phyloP scores from a whole-genome alignment of 2,329 filamentous ascomycete species.

The Thelonectria discophora region DNA sequence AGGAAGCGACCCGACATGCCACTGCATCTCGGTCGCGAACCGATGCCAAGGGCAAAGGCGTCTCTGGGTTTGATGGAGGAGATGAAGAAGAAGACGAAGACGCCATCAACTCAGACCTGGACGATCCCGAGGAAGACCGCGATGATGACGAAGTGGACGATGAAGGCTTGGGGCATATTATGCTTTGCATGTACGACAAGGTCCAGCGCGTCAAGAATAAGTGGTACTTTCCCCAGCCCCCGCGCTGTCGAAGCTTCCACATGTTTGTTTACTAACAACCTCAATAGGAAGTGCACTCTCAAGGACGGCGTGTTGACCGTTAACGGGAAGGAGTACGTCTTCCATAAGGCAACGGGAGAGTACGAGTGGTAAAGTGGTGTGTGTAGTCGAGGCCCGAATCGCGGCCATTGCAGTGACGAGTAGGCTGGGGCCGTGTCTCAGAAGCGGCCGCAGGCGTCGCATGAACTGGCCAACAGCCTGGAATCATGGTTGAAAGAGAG shows the following conservation, averaged over 20 bases:
- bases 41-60: constrained; percentile 45
- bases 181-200: constrained; percentile 99
- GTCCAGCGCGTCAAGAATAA: constrained; percentile 99
- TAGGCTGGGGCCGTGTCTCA: constrained; percentile 26
- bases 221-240: constrained; percentile 65
- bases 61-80: constrained; percentile 68
- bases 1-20: constrained; percentile 57
- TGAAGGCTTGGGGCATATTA: constrained; percentile 84
- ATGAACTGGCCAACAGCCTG: constrained; percentile 39
- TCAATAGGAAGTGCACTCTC: constrained; percentile 87
- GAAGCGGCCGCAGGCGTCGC: constrained; percentile 26
- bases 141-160: constrained; percentile 89
- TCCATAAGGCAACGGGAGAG: constrained; percentile 96
- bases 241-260: not conserved
- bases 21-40: constrained; percentile 27
- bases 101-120: constrained; percentile 97
- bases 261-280: constrained; percentile 26
- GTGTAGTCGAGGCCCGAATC: constrained; percentile 15
- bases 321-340: constrained; percentile 94
- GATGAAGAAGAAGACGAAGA: constrained; percentile 82
- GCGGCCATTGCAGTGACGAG: constrained; percentile 9
- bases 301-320: constrained; percentile 96
- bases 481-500: constrained; percentile 24
- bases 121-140: constrained; percentile 88
- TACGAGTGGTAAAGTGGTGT: constrained; percentile 82